Evolutionary conservation across 371 early-diverging fungal species (phyloP), one percentile per base, ranked within the genome.

Genomic region (Encephalitozoon romaleae): DNA sequence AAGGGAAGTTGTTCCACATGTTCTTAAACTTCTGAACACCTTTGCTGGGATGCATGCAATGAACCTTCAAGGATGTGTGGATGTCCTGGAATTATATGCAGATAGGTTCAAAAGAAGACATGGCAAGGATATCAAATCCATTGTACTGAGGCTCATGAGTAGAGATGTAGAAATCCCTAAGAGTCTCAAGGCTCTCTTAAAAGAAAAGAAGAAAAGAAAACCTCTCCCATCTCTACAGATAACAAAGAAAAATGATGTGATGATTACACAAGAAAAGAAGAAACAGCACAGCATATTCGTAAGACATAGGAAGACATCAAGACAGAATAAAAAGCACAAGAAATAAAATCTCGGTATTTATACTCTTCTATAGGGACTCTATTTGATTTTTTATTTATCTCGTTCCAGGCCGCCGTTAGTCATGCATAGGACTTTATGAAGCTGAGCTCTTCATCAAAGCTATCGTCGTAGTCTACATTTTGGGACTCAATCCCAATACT

Each of bases 101-200:
- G 72, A 72, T 47, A 47, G n/a, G 25, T 59, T 47, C 9, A 72
- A 45, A 30, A 72, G 63, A 32, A 72, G 47, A 32, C 45, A 72
- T 63, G 25, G 32, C 12, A 28, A 55, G 42, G 72, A 72, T 21
- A 45, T 72, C 28, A 59, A 72, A 32, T n/a, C 54, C 21, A 15
- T 72, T 4, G 45, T 72, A 12, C 5, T 26, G 9, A 34, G 28
- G 18, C 18, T 72, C 1, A 41, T 28, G 23, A 9, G 12, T 2
- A 72, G 59, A 23, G 43, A 30, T 43, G 34, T 72, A 25, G 49
- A 43, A 25, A 2, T 72, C 21, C 28, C 34, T 4, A 72, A 63
- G 18, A 72, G 23, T 6, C 18, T 72, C 12, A 43, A 42, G 0
- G 21, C 15, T 11, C 15, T 59, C 59, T 15, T 59, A 21, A 59